phyloP scores from a whole-genome alignment of 2,329 filamentous ascomycete species.

The Fusarium tupiense region DNA sequence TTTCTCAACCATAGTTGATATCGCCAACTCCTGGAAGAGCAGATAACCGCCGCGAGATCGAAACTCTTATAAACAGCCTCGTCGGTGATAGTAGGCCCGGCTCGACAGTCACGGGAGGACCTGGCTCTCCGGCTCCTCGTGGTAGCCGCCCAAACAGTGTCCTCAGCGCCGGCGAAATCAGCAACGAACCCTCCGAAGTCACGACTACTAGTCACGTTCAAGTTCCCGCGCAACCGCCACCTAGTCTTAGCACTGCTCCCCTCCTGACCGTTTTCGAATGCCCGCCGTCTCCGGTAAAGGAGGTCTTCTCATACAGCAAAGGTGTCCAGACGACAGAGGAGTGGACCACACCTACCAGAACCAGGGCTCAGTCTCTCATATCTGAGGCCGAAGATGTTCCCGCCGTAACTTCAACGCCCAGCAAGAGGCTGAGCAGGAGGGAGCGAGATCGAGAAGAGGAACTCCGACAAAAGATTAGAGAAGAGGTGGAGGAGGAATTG shows the following conservation, averaged over 20 bases:
- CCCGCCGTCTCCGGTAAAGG: conserved; percentile 77
- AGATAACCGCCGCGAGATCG: conserved; percentile 79
- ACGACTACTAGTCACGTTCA: conserved; percentile 58
- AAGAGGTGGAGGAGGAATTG: conserved; percentile 93
- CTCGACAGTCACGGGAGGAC: conserved; percentile 71
- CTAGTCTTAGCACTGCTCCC: conserved; percentile 78
- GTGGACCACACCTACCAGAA: conserved; percentile 67
- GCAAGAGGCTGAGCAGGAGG: conserved; percentile 80
- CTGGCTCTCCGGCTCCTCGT: conserved; percentile 72
- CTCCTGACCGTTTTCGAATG: conserved; percentile 84
- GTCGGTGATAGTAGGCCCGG: conserved; percentile 80
- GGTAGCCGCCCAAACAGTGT: conserved; percentile 88
- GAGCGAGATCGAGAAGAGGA: conserved; percentile 89
- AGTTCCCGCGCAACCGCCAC: conserved; percentile 57
- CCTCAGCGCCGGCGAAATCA: conserved; percentile 82
- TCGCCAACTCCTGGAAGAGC: conserved; percentile 76
- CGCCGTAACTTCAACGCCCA: conserved; percentile 66
- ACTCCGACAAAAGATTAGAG: conserved; percentile 82
- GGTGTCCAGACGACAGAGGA: conserved; percentile 90
- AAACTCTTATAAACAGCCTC: conserved; percentile 84
- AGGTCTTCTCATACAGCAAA: conserved; percentile 97
- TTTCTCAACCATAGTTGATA: conserved; percentile 55
- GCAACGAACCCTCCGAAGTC: conserved; percentile 75
- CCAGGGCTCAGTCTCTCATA: conserved; percentile 51
- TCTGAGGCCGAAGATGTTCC: conserved; percentile 71